Conservation (phyloP, 2,329 filamentous ascomycete species). For the Thermomyces lanuginosus region DNA sequence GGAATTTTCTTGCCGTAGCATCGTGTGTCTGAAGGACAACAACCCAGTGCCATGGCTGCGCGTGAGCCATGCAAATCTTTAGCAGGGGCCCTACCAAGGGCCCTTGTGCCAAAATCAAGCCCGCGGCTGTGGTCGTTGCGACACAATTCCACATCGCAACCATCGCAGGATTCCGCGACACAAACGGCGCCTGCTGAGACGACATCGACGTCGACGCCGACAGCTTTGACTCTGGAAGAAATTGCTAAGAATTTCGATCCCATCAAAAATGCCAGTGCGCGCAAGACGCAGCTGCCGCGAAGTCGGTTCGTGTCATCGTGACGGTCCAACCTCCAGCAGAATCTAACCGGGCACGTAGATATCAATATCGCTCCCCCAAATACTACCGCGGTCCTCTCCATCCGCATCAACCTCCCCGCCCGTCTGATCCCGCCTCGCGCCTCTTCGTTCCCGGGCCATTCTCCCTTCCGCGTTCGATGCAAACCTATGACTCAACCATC, state of each 20-base stretch:
- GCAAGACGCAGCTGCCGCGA: slow-evolving; percentile 30
- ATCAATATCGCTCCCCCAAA: slow-evolving; percentile 86
- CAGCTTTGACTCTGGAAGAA: slow-evolving; percentile 20
- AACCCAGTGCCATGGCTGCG: slow-evolving; percentile 20
- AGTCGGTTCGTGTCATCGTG: slow-evolving; percentile 38
- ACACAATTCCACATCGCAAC: slow-evolving; percentile 33
- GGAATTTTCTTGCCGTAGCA: too few relatives aligned
- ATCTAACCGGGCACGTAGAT: too few relatives aligned
- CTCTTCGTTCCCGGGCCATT: slow-evolving; percentile 85
- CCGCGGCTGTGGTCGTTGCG: slow-evolving; percentile 18
- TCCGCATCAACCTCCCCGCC: slow-evolving; percentile 74
- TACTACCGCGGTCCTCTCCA: slow-evolving; percentile 89
- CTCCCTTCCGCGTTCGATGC: slow-evolving; percentile 66
- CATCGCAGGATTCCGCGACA: slow-evolving; percentile 16
- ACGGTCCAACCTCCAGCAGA: too few relatives aligned
- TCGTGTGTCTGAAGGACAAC: too few relatives aligned
- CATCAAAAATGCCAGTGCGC: slow-evolving; percentile 28
- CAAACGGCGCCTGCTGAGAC: slow-evolving; percentile 31
- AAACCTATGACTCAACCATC: slow-evolving; percentile 78
- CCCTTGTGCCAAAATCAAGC: slow-evolving; percentile 16
- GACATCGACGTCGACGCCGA: slow-evolving; percentile 29
- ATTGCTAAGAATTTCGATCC: slow-evolving; percentile 35
- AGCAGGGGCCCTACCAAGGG: slow-evolving; percentile 22
- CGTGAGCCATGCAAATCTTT: slow-evolving; percentile 25
- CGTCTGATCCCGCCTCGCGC: slow-evolving; percentile 74